Base-by-base conservation (phyloP, 2,329 filamentous ascomycete species). In the Fusarium verrucosum region DNA sequence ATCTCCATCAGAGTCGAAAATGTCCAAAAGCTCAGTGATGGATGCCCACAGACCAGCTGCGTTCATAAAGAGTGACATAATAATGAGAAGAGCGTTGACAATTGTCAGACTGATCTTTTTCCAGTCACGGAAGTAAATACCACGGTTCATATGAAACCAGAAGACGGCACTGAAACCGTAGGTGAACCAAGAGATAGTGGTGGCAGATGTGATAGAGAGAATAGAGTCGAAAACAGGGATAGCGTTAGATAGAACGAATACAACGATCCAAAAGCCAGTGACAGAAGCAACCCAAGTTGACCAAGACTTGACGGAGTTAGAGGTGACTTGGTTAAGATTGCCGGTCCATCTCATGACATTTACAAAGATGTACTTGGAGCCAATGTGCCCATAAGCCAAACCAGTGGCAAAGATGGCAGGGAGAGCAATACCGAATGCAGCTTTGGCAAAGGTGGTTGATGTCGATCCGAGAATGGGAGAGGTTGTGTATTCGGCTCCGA, bases 181-280 rank as follows among this genome's bases (percentile, higher is more conserved):
- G 0, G 69, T 72, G 2, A 72, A 72, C 71, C 71, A 73, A 7
- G 71, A 61, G 10, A 72, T 68, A 7, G 70, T 72, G 2, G 69
- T 73, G 5, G 72, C 68, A 0, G 69, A 70, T 1, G 69, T 70
- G 5, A 73, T 73, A 1, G 68, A 65, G 16, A 73, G 63, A 11
- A 73, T 73, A 0, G 71, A 73, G 22, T 73, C 70, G 22, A 74
- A 74, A 1, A 73, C 62, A 2, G 72, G 72, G 13, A 74, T 72
- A 8, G 66, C 71, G 30, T 73, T 74, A 7, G 71, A 73, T 10
- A 74, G 46, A 8, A 68, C 66, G 4, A 74, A 74, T 4, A 68
- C 60, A 2, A 72, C 33, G 7, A 74, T 33, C 71, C 70, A 73
- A 32, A 72, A 72, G 1, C 49, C 37, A 11, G 62, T 72, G 1